Percentiles rank a stretch among this genome's conserved stretches.
Evolutionary conservation across 169 alveolate species (phyloP).

Genomic region (Plasmodium relictum): DNA sequence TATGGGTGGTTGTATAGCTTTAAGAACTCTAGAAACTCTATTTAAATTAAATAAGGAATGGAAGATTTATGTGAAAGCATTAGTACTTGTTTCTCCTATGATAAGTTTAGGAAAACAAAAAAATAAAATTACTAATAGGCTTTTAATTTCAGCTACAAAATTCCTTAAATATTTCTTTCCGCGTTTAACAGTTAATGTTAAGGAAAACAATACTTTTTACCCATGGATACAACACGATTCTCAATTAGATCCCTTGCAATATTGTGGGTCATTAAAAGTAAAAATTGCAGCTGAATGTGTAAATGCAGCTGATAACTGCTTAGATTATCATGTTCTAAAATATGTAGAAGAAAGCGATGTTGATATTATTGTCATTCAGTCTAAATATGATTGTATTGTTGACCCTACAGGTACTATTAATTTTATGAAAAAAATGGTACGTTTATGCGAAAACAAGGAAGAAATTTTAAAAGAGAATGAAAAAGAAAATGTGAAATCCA

Average conservation of each 20-base stretch:
- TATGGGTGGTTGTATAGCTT: constrained; percentile 72
- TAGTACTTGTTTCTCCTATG: constrained; percentile 53
- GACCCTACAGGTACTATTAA: constrained; percentile 50
- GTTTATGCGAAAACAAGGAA: constrained; percentile 12
- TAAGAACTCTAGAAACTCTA: constrained; percentile 39
- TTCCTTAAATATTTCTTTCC: constrained; percentile 46
- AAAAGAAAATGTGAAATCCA: neutral
- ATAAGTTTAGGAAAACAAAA: constrained; percentile 67
- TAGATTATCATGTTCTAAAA: constrained; percentile 17
- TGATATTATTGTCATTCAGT: constrained; percentile 51
- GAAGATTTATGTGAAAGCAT: constrained; percentile 37
- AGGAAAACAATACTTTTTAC: constrained; percentile 39
- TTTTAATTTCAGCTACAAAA: constrained; percentile 39
- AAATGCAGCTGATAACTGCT: constrained; percentile 60
- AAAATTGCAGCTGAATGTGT: constrained; percentile 46
- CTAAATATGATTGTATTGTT: constrained; percentile 54
- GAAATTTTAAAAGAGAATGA: constrained; percentile 9
- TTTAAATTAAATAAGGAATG: constrained; percentile 49
- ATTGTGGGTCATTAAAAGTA: constrained; percentile 40
- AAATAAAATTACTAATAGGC: constrained; percentile 33
- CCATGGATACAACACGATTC: constrained; percentile 57
- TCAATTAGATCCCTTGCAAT: constrained; percentile 45
- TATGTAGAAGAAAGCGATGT: constrained; percentile 46
- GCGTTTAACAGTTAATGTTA: constrained; percentile 49
- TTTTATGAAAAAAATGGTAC: constrained; percentile 35